These are phyloP conservation scores for Hypoxylon sp. DNA, from an alignment of 2,329 filamentous ascomycete genomes.

Conservation along the genomic window DNA sequence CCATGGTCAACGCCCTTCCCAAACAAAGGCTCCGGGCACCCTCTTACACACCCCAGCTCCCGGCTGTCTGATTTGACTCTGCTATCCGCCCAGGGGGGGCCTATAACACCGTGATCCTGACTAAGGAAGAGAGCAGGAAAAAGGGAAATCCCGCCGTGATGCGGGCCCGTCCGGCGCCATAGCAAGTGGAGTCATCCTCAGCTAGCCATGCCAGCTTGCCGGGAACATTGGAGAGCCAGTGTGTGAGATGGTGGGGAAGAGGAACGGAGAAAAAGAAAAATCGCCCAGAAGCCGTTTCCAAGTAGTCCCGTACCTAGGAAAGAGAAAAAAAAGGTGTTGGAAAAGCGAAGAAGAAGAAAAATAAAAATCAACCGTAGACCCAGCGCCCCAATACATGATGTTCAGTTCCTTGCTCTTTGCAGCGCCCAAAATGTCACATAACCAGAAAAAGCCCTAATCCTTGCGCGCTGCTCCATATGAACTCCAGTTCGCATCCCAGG, in stretches of 20 bases:
- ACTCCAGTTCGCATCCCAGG: conserved; percentile 44
- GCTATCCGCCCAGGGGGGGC: conserved; percentile 27
- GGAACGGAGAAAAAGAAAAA: conserved; percentile 7
- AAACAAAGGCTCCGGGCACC: conserved; percentile 26
- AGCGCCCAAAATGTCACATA: conserved; percentile 37
- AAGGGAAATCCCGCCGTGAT: conserved; percentile 28
- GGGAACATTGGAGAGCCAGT: conserved; percentile 24
- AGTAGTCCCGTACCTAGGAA: conserved; percentile 25
- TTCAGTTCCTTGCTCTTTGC: conserved; percentile 39
- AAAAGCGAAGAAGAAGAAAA: conserved; percentile 6
- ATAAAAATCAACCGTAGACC: conserved; percentile 28
- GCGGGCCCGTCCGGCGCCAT: conserved; percentile 28
- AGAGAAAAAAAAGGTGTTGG: neutral
- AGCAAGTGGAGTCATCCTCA: conserved; percentile 19
- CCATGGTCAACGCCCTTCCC: conserved; percentile 20
- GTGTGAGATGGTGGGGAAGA: conserved; percentile 7
- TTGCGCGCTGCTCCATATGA: conserved; percentile 40
- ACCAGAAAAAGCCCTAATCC: conserved; percentile 32
- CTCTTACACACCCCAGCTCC: conserved; percentile 18
- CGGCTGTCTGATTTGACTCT: conserved; percentile 20
- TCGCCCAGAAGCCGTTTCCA: conserved; percentile 13
- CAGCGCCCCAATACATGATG: conserved; percentile 40
- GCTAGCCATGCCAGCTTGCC: conserved; percentile 17
- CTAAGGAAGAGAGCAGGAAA: conserved; percentile 27
- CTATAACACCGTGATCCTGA: conserved; percentile 28